These are phyloP conservation scores for Plantago elongata DNA, from an alignment of 257 asterid genomes.

Conservation along the genomic window DNA sequence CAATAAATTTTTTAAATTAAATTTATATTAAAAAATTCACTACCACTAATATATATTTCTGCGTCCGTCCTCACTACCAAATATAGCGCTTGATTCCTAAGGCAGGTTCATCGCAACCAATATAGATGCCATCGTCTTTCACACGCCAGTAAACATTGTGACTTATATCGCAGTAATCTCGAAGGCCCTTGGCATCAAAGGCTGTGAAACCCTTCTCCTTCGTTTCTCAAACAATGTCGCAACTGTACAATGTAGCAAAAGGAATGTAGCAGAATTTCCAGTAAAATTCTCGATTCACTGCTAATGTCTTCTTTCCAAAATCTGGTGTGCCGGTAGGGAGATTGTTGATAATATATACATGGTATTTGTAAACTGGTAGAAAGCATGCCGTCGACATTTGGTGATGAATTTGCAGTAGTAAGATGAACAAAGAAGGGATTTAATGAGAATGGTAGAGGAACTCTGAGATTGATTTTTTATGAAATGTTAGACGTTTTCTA, in stretches of 20 bases:
- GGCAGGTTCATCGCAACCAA: no score
- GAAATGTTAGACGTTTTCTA: not conserved
- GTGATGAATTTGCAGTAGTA: not conserved
- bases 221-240: not conserved
- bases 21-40: no score
- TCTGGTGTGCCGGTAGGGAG: slow-evolving; percentile 5
- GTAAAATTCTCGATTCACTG: not conserved
- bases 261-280: not conserved
- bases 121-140: not conserved
- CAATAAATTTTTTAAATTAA: no score
- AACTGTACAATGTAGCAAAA: not conserved
- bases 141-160: not conserved
- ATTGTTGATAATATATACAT: not conserved
- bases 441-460: not conserved
- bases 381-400: not conserved
- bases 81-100: no score
- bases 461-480: not conserved
- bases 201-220: not conserved
- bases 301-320: not conserved
- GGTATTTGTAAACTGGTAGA: not conserved
- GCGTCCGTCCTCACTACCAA: no score
- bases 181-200: not conserved
- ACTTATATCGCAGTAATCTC: not conserved
- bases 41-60: no score
- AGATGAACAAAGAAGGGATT: not conserved